phyloP scores from a whole-genome alignment of 352 stramenopile species.

The Globisporangium ultimum region DNA sequence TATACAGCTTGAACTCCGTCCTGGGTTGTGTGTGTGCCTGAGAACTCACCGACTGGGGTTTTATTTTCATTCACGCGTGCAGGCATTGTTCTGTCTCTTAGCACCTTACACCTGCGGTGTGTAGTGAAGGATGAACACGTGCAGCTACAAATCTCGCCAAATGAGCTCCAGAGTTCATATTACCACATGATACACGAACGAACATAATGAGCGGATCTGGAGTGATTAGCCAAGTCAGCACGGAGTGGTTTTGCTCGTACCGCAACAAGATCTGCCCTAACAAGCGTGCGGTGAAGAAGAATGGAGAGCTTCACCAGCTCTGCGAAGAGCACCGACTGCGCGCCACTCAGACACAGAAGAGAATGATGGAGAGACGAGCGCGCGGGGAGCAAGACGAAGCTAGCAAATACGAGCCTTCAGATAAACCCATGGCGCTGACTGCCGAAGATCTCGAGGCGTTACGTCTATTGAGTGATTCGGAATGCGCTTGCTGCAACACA shows the following conservation, averaged over 20 bases:
- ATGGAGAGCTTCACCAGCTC: conserved; percentile 52
- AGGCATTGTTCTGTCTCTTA: too few relatives aligned
- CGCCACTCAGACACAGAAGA: conserved; percentile 54
- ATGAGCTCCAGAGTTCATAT: not conserved
- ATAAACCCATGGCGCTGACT: conserved; percentile 2
- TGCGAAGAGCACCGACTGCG: conserved; percentile 57
- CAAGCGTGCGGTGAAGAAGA: conserved; percentile 54
- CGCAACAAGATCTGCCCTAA: conserved; percentile 52
- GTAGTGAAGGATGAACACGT: not conserved
- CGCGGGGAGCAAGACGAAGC: conserved; percentile 13
- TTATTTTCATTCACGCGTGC: too few relatives aligned
- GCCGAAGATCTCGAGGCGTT: conserved; percentile 2
- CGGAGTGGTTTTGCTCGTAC: conserved; percentile 36
- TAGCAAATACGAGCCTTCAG: not conserved
- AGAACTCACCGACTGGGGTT: too few relatives aligned
- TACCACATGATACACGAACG: conserved; percentile 6
- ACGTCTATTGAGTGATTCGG: not conserved
- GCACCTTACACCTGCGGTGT: too few relatives aligned
- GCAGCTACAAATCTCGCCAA: too few relatives aligned
- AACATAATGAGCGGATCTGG: not conserved
- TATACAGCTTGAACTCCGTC: too few relatives aligned
- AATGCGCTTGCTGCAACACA: not conserved
- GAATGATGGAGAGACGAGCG: conserved; percentile 40
- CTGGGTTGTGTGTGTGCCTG: too few relatives aligned
- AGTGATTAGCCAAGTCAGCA: not conserved